phyloP scores from a whole-genome alignment of 108 stramenopile genomes.

The Nitzschia palea region DNA sequence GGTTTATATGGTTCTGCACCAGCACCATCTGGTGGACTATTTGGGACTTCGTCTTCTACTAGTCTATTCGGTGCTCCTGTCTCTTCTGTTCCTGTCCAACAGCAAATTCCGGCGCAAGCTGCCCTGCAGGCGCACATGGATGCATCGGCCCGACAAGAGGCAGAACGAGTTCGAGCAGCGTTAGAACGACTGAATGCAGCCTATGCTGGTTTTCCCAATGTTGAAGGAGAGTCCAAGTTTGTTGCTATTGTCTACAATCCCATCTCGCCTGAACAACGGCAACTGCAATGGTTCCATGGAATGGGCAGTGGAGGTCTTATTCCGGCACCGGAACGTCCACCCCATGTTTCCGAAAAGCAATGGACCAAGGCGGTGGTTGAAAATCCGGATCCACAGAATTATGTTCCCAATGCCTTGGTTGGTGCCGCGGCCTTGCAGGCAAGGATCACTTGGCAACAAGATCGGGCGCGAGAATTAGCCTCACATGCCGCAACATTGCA shows the following conservation, averaged over 20 bases:
- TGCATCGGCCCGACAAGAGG: conserved; percentile 68
- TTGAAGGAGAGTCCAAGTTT: conserved; percentile 41
- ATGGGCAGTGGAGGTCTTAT: conserved; percentile 27
- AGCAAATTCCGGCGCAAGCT: conserved; percentile 64
- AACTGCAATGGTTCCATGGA: conserved; percentile 40
- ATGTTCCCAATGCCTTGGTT: conserved; percentile 60
- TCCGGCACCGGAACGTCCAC: conserved; percentile 53
- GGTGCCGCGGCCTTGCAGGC: conserved; percentile 67
- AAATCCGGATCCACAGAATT: conserved; percentile 73
- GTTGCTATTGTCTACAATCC: conserved; percentile 74
- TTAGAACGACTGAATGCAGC: conserved; percentile 50
- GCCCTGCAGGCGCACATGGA: conserved; percentile 71
- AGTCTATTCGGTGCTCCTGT: conserved; percentile 46
- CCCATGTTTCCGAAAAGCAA: conserved; percentile 53
- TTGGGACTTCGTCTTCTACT: conserved; percentile 42
- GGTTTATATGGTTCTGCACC: conserved; percentile 49
- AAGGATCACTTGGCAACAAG: conserved; percentile 62
- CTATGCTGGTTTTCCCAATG: conserved; percentile 41
- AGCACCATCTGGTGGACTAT: conserved; percentile 47
- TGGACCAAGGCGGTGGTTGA: conserved; percentile 81
- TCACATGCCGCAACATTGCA: conserved; percentile 35
- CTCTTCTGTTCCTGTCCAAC: conserved; percentile 13
- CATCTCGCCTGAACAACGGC: conserved; percentile 60
- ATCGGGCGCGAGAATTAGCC: conserved; percentile 42
- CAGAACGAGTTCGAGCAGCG: conserved; percentile 54